Percentiles rank a stretch among this genome's conserved stretches.
Conservation (phyloP, 2,329 filamentous ascomycete genomes). For the Talaromyces sp. region DNA sequence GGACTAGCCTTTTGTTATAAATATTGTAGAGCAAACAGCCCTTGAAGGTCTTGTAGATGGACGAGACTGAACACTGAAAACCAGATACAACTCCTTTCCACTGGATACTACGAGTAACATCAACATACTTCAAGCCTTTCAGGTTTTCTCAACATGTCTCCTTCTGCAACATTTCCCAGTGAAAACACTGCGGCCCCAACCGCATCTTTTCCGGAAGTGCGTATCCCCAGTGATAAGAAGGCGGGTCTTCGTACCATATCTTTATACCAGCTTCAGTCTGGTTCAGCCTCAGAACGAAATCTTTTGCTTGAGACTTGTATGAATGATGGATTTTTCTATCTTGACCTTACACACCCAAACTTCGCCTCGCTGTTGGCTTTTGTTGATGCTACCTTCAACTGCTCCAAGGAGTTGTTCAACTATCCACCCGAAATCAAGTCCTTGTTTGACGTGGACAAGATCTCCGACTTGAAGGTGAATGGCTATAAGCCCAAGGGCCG, state of each 20-base stretch:
- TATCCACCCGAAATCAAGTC: not conserved
- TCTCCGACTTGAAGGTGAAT: not conserved
- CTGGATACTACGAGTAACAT: constrained; percentile 1
- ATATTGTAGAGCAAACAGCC: not conserved
- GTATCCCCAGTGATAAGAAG: not conserved
- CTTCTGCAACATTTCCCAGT: not conserved
- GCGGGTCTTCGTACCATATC: not conserved
- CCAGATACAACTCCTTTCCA: not conserved
- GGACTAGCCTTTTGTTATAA: not conserved
- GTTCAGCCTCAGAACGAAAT: not conserved
- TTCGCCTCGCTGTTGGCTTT: not conserved
- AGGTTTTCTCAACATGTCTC: not conserved
- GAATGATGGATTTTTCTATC: not conserved
- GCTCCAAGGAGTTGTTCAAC: not conserved
- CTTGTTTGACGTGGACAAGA: constrained; percentile 6
- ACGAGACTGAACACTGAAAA: not conserved
- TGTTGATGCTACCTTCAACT: constrained; percentile 3
- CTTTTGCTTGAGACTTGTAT: not conserved
- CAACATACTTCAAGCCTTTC: not conserved
- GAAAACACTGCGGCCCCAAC: not conserved
- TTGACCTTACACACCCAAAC: not conserved
- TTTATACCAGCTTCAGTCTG: not conserved
- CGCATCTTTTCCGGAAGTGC: not conserved
- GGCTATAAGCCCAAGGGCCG: not conserved
- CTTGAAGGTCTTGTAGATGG: not conserved